Evolutionary conservation across 495 filamentous ascomycete species (phyloP).

Genomic region (Podospora tetraspora): DNA sequence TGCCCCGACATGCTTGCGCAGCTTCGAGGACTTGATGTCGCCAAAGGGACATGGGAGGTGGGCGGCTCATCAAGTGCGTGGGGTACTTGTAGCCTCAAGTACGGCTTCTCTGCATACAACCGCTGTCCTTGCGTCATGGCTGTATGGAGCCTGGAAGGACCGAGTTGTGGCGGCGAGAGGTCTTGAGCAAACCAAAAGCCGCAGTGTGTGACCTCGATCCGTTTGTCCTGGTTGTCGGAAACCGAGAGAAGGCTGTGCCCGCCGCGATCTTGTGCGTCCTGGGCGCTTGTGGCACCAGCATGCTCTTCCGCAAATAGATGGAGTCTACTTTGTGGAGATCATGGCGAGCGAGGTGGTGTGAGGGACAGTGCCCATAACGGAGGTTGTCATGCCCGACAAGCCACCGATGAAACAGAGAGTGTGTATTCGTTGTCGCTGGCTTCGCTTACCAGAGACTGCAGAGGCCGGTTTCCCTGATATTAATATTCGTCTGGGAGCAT

Average conservation of each 20-base stretch:
- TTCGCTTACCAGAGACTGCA: background rate
- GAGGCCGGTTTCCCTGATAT: background rate
- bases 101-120: background rate
- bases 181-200: background rate
- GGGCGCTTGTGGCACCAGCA: background rate
- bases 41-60: background rate
- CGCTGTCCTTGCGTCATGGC: background rate
- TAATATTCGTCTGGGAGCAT: background rate
- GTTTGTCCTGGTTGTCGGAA: background rate
- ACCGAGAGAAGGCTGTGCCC: background rate
- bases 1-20: conserved; percentile 4
- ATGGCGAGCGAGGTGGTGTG: background rate
- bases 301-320: background rate
- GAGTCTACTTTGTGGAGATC: background rate
- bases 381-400: background rate
- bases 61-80: background rate
- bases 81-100: too few species aligned
- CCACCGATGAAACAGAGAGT: background rate
- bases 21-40: background rate
- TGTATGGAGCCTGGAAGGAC: background rate
- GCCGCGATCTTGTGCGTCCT: background rate
- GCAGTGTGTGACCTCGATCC: background rate
- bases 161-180: background rate
- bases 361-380: background rate
- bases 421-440: background rate